Base-by-base conservation (phyloP, 331 rosid genomes). In the Stylosanthes scabra region DNA sequence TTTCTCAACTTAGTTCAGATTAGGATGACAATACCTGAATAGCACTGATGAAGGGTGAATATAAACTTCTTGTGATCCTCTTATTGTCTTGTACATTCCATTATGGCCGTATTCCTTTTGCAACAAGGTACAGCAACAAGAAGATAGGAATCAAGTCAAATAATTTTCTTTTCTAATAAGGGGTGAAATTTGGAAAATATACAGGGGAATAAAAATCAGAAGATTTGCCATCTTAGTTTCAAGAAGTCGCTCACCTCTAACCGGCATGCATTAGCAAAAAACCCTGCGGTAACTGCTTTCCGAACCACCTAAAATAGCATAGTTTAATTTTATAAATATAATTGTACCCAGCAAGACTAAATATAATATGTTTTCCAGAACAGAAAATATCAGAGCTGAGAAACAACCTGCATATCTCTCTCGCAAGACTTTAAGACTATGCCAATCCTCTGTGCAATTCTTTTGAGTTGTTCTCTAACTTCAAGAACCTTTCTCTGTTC, bases 1-100 rank as follows among this genome's bases (percentile, higher is more conserved):
- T 10, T 46, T 46, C 51, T 11, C 51, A 74, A 74, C 59, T 59
- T 37, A 28, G 31, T 78, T 59, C 44, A 12, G 20, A 77, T 90
- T 59, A 66, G 39, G 6, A 34, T 34, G 1, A 34, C 39, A 34
- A 3, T 34, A 91, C 99, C 97, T 88, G 91, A 94, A 94, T 78
- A 94, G 81, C 80, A 94, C 97, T 41, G 96, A 91, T 4, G 96
- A 94, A 8, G 99, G 99, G 78, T 94, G 99, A 62, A 94, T 87
- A 75, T 86, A 88, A 67, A 91, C 97, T 83, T 88, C 99, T 81
- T 91, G 89, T 39, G 95, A 91, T 62, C 96, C 93, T 88, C 96
- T 85, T 44, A 89, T 47, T 11, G 96, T 94, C 90, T 86, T 94
- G 74, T 94, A 94, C 87, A 81, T 84, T 63, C 99, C 99, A 65